These are phyloP conservation scores for Aspergillus sp. DNA, from an alignment of 2,329 filamentous ascomycete species.

Conservation along the genomic window DNA sequence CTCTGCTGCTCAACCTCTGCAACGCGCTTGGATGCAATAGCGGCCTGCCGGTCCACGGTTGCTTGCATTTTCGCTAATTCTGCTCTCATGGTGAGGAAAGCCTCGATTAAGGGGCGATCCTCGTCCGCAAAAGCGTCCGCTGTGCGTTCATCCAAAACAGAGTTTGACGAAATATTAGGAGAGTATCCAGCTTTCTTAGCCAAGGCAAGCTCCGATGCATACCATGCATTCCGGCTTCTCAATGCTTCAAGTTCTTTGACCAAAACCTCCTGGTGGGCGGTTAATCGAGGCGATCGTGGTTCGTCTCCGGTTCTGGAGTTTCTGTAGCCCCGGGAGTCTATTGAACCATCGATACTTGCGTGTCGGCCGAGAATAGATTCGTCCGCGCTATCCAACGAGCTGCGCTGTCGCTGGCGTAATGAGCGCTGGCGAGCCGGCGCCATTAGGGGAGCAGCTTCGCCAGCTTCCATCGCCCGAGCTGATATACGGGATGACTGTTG, in stretches of 20 bases:
- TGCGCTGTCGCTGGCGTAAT: conserved; percentile 64
- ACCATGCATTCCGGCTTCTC: conserved; percentile 92
- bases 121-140: conserved; percentile 87
- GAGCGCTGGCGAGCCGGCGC: conserved; percentile 53
- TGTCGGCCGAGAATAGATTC: conserved; percentile 57
- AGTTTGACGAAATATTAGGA: conserved; percentile 70
- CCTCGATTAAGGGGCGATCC: conserved; percentile 89
- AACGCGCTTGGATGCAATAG: conserved; percentile 83
- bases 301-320: conserved; percentile 50
- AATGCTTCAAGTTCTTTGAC: conserved; percentile 84
- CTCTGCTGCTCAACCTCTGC: conserved; percentile 94
- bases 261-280: conserved; percentile 62
- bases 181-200: conserved; percentile 89
- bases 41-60: conserved; percentile 85
- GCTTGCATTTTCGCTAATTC: conserved; percentile 89
- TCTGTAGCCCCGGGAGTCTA: conserved; percentile 43
- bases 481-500: conserved; percentile 51
- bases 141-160: conserved; percentile 74
- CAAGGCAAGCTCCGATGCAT: conserved; percentile 89
- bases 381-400: conserved; percentile 70
- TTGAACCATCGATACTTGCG: conserved; percentile 45
- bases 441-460: conserved; percentile 50
- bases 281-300: conserved; percentile 51
- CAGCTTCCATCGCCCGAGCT: conserved; percentile 53
- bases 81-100: conserved; percentile 84